These are phyloP conservation scores for Miamiensis avidus DNA, from an alignment of 169 alveolate genomes.

Conservation along the genomic window DNA sequence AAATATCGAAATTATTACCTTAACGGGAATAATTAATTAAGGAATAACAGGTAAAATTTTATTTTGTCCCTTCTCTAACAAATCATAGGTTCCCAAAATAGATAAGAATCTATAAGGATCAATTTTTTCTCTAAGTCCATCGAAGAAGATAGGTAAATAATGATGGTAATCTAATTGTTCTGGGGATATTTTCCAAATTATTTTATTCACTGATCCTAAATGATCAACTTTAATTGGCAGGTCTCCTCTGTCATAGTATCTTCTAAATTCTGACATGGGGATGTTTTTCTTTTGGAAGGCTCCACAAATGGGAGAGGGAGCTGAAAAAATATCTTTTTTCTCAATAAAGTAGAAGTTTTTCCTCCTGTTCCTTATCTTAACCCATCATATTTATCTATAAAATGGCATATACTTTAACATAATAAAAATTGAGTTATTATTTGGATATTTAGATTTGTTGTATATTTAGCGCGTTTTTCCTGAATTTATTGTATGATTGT, in stretches of 20 bases:
- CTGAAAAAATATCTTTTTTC: conserved; percentile 60
- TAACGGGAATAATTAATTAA: conserved; percentile 90
- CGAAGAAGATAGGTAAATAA: conserved; percentile 93
- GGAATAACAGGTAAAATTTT: conserved; percentile 93
- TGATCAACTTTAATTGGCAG: conserved; percentile 89
- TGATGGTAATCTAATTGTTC: conserved; percentile 92
- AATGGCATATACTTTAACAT: neutral
- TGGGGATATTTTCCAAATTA: conserved; percentile 84
- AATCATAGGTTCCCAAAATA: conserved; percentile 72
- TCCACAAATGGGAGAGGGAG: conserved; percentile 83
- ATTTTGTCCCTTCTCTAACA: conserved; percentile 83
- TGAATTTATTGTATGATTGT: no score
- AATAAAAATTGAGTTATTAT: no score
- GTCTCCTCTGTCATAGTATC: conserved; percentile 94
- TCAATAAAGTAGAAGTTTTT: conserved; percentile 71
- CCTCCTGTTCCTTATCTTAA: conserved; percentile 82
- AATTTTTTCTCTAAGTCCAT: conserved; percentile 88
- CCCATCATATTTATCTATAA: conserved; percentile 47
- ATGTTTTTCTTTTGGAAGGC: conserved; percentile 79
- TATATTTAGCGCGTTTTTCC: no score
- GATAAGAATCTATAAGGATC: conserved; percentile 67
- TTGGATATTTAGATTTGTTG: no score
- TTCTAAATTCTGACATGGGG: conserved; percentile 85
- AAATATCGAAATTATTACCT: conserved; percentile 11
- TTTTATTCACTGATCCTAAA: conserved; percentile 82